Percentiles rank a stretch among this genome's conserved stretches.
Conservation (phyloP, 1,139 yeast genomes). For the Taiozyma sp. region DNA sequence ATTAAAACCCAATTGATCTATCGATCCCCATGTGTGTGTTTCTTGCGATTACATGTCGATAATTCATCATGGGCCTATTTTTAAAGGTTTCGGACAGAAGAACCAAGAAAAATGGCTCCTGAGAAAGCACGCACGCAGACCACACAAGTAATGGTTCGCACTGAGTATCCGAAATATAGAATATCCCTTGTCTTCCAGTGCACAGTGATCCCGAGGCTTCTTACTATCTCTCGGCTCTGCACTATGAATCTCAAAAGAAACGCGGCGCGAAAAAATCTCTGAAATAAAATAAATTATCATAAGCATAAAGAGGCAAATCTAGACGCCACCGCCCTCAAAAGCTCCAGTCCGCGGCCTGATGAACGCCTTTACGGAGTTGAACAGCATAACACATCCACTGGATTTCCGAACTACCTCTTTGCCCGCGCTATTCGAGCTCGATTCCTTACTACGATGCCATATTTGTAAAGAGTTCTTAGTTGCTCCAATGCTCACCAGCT, state of each 20-base stretch:
- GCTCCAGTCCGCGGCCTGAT: neutral
- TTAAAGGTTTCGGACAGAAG: too few species aligned
- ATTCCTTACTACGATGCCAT: slow-evolving; percentile 72
- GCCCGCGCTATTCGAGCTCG: slow-evolving; percentile 58
- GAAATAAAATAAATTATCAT: neutral
- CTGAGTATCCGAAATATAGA: too few species aligned
- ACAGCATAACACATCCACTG: slow-evolving; percentile 54
- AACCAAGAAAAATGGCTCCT: too few species aligned
- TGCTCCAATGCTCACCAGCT: slow-evolving; percentile 81
- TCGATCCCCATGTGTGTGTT: neutral
- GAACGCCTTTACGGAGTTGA: slow-evolving; percentile 6
- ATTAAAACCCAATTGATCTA: neutral
- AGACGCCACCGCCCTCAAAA: neutral
- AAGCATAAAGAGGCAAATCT: neutral
- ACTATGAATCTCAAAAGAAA: neutral
- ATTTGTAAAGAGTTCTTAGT: slow-evolving; percentile 83
- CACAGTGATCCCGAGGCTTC: neutral
- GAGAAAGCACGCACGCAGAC: too few species aligned
- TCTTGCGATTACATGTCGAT: neutral
- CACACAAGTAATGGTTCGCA: too few species aligned
- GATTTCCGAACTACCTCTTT: slow-evolving; percentile 55
- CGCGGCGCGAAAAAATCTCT: neutral
- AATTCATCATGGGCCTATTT: neutral
- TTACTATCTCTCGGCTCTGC: neutral
- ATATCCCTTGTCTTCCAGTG: too few species aligned